Base-by-base conservation (phyloP, 2,329 filamentous ascomycete species). In the Diaporthe nobilis region DNA sequence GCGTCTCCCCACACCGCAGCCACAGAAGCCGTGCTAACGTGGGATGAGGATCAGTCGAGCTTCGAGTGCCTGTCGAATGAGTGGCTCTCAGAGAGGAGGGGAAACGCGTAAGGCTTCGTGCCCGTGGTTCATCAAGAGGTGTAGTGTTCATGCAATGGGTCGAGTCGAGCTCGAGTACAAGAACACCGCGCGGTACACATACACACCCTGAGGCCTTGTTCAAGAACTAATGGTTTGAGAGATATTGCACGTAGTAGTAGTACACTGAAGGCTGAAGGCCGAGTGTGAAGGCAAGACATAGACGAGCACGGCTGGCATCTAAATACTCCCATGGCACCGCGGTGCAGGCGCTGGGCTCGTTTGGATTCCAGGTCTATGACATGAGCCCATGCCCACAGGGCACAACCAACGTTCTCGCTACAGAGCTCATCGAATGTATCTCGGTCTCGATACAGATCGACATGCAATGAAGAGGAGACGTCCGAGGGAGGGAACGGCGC, bases 1-100 rank as follows among this genome's bases (percentile, higher is more conserved):
- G 65, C 65, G 65, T 42, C 72, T 75, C 72, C 67, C 58, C 72
- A 34, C 68, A 63, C 51, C 44, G 53, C 72, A 75, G 51, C 73
- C 75, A 63, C 67, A 57, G 55, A 55, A 70, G 57, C 51, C 75
- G 60, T 37, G 57, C 68, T 73, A 71, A 68, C 49, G 61, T 72
- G 58, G 58, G 60, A 72, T 67, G 42, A 55, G 49, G 20, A 10
- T 51, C 44, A 31, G 34, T 57, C 58, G 42, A 63, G 63, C 34
- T 34, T 57, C 58, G 31, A 72, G 42, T 42, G 57, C 25, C 28
- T 44, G 37, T 44, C 68, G 31, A 47, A 44, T 42, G 28, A 25
- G 37, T 9, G 20, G 53, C 34, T 63, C 44, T 22, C 60, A 47
- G 25, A 12, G 25, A 12, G 49, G 15, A 65, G 58, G 25, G 37